Evolutionary conservation across 192 early-diverging fungal species (phyloP).

Genomic region (Entomortierella beljakovae): DNA sequence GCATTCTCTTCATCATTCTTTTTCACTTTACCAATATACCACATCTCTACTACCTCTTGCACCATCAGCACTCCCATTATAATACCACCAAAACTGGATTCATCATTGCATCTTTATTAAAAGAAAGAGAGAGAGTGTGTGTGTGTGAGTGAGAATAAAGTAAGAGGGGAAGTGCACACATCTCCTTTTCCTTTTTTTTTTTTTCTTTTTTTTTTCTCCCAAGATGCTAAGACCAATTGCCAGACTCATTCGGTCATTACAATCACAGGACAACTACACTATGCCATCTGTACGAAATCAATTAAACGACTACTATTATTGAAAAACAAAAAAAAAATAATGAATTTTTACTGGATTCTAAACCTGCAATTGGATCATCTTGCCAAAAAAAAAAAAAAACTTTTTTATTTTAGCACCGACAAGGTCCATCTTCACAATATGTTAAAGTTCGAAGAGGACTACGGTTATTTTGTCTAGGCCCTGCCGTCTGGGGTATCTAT

Average conservation of each 20-base stretch:
- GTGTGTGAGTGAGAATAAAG: too few species aligned
- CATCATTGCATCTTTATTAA: too few species aligned
- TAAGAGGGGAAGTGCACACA: too few species aligned
- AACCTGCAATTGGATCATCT: background rate
- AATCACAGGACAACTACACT: background rate
- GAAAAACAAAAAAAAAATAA: background rate
- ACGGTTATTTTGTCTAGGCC: conserved; percentile 38
- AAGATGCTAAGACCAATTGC: background rate
- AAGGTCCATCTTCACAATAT: conserved; percentile 31
- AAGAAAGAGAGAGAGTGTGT: too few species aligned
- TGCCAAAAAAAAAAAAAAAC: background rate
- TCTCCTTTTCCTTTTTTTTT: too few species aligned
- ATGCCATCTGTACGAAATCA: conserved; percentile 4
- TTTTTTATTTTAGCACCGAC: too few species aligned
- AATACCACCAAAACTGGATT: too few species aligned
- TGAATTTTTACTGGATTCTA: background rate
- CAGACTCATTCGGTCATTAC: background rate
- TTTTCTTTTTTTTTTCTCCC: background rate
- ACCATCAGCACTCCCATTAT: too few species aligned
- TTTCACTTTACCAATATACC: background rate
- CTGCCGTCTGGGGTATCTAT: conserved; percentile 49
- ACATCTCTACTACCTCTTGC: too few species aligned
- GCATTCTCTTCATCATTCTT: background rate
- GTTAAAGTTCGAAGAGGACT: conserved; percentile 30
- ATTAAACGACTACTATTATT: too few species aligned